Evolutionary conservation across 2,329 filamentous ascomycete genomes (phyloP), one percentile per base, ranked within the genome.

Genomic region (Dactylellina cionopaga): DNA sequence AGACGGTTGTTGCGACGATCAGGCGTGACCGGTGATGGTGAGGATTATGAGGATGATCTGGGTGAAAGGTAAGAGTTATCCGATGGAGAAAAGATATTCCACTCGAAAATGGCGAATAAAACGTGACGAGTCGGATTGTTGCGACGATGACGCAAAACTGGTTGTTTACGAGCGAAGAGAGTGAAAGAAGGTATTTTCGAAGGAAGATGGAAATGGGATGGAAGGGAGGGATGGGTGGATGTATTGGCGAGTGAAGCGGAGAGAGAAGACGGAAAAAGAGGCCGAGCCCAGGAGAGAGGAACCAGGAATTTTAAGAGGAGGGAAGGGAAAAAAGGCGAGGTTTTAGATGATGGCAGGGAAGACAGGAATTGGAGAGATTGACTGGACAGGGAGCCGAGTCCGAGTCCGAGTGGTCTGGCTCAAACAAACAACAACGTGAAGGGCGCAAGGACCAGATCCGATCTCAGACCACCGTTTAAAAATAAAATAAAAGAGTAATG

Each of bases 191-290:
- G n/a, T n/a, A n/a, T n/a, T 19, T 33, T 74, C 65, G 75, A 74
- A n/a, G n/a, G 75, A 41, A 75, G 76, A 76, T 75, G 74, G 74
- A 52, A 52, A n/a, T n/a, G n/a, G n/a, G n/a, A n/a, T n/a, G n/a
- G 10, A 54, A 59, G 43, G 66, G 41, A 24, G 51, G 43, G 47
- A n/a, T n/a, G n/a, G n/a, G n/a, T n/a, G n/a, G n/a, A n/a, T n/a
- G n/a, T n/a, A n/a, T 65, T 74, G 51, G 68, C 43, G 54, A 65
- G 29, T 31, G 39, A 43, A 46, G 59, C 43, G 25, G 55, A 51
- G 33, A 19, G 46, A 49, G 68, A 59, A 13, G 49, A 58, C 46
- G 58, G n/a, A n/a, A n/a, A n/a, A n/a, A 73, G 51, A 60, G 29
- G 43, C 59, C 65, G 56, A 22, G 55, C 24, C n/a, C 47, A 63